Conservation (phyloP, 2,329 filamentous ascomycete species). For the Aureobasidium namibiae region DNA sequence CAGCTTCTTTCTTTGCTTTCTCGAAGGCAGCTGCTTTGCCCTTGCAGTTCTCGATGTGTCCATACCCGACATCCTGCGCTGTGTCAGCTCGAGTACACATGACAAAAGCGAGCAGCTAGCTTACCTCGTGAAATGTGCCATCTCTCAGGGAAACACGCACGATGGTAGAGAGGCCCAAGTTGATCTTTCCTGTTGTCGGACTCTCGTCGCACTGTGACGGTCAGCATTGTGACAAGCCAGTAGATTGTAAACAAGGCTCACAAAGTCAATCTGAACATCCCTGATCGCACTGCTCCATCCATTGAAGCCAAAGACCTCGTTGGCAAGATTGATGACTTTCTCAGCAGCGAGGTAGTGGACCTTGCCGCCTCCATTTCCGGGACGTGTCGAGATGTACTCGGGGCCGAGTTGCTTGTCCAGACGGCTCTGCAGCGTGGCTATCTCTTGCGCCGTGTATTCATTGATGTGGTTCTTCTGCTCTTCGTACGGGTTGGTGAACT, state of each 20-base stretch:
- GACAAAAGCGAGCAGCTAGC: background rate
- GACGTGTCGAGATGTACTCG: conserved; percentile 84
- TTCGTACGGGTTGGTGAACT: conserved; percentile 68
- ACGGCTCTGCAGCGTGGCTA: conserved; percentile 76
- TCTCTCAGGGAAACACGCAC: conserved; percentile 84
- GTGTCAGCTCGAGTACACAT: background rate
- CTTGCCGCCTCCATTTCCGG: conserved; percentile 73
- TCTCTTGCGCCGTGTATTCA: conserved; percentile 81
- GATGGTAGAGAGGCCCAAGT: conserved; percentile 79
- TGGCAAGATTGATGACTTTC: conserved; percentile 90
- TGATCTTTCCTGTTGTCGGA: conserved; percentile 67
- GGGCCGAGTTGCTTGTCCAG: conserved; percentile 91
- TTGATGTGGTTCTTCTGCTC: conserved; percentile 60
- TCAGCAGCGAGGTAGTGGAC: conserved; percentile 94
- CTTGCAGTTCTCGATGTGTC: conserved; percentile 91
- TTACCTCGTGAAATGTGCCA: conserved; percentile 83
- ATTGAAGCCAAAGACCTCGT: conserved; percentile 94
- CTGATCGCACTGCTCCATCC: conserved; percentile 96
- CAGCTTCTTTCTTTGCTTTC: conserved; percentile 97
- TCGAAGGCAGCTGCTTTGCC: conserved; percentile 94
- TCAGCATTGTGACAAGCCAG: background rate
- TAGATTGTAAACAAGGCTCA: conserved; percentile 28
- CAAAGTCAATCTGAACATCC: conserved; percentile 90
- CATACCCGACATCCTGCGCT: conserved; percentile 77
- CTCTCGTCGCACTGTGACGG: conserved; percentile 63